Evolutionary conservation across 1,139 yeast genomes (phyloP).

Genomic region (Suhomyces bribrorum): DNA sequence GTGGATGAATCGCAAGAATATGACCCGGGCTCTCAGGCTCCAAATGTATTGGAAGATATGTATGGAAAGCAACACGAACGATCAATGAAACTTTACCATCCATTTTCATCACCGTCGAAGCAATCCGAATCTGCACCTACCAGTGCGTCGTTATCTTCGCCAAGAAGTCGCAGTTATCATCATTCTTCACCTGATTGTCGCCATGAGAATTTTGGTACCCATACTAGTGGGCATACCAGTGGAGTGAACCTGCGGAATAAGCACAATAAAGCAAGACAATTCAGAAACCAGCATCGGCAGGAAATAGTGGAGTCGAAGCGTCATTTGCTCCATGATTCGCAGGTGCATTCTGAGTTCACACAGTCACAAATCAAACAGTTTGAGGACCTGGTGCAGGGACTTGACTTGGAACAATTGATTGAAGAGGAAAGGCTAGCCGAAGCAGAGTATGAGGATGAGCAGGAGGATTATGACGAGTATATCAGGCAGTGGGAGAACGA

Average conservation of each 20-base stretch:
- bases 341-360: conserved; percentile 22
- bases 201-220: too few relatives aligned
- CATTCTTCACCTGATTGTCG: conserved; percentile 5
- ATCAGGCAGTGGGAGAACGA: conserved; percentile 18
- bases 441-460: conserved; percentile 9
- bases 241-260: conserved; percentile 28
- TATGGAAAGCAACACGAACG: conserved; percentile 14
- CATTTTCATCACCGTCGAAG: conserved; percentile 10
- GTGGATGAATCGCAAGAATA: neutral
- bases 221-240: conserved; percentile 4
- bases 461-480: conserved; percentile 14
- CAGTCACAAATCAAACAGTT: conserved; percentile 22
- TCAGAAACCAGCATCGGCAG: conserved; percentile 31
- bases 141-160: conserved; percentile 5
- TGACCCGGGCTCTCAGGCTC: conserved; percentile 1
- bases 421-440: conserved; percentile 31
- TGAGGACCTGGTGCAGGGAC: conserved; percentile 17
- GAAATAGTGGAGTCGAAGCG: conserved; percentile 26
- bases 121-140: neutral
- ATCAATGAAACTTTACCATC: conserved; percentile 9
- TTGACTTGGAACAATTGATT: conserved; percentile 32
- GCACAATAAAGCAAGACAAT: conserved; percentile 28
- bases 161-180: conserved; percentile 8
- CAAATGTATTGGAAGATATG: conserved; percentile 12
- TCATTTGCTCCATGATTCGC: conserved; percentile 27